phyloP scores from a whole-genome alignment of 352 stramenopile genomes.

The Phytophthora melonis region DNA sequence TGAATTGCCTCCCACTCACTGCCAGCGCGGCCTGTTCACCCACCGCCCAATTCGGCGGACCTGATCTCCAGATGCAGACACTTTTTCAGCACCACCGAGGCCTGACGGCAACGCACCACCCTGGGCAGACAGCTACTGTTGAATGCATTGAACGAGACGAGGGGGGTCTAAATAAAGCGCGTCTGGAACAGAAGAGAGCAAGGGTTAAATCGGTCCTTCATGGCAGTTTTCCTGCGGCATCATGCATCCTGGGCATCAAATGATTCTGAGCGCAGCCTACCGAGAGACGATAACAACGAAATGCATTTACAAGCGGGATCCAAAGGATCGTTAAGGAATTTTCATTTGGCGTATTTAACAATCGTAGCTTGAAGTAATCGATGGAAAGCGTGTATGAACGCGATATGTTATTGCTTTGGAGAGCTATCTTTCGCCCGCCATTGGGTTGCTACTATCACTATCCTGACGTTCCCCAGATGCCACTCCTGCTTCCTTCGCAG shows the following conservation, averaged over 20 bases:
- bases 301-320: background rate
- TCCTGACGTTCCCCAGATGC: background rate
- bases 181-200: constrained; percentile 8
- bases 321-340: background rate
- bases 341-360: too few relatives aligned
- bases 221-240: constrained; percentile 15
- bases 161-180: constrained; percentile 33
- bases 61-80: constrained; percentile 18
- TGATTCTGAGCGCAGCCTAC: constrained; percentile 18
- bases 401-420: background rate
- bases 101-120: constrained; percentile 24
- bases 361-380: background rate
- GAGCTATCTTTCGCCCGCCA: background rate
- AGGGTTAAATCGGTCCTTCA: constrained; percentile 15
- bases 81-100: constrained; percentile 10
- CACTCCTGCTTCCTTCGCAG: constrained; percentile 10
- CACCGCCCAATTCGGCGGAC: constrained; percentile 19
- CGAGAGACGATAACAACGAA: background rate
- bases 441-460: background rate
- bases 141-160: constrained; percentile 5
- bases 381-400: background rate
- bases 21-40: constrained; percentile 5
- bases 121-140: constrained; percentile 20
- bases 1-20: constrained; percentile 1
- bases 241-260: background rate